Base-by-base conservation (phyloP, 1,284 basidiomycete genomes). In the Ustilago crameri region DNA sequence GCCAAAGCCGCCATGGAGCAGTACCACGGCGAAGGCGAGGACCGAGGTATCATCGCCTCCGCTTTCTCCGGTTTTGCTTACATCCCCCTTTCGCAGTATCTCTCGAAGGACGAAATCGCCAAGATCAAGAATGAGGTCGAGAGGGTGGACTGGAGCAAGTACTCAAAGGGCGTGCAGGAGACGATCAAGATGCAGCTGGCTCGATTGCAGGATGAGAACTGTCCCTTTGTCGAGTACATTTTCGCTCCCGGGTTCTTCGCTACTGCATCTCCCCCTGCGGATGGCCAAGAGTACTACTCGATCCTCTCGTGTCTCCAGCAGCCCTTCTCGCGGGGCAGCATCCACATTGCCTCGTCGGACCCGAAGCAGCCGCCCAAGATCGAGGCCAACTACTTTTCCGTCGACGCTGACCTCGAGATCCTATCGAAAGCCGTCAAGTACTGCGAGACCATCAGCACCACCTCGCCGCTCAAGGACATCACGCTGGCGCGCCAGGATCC, bases 221-320 rank as follows among this genome's bases (percentile, higher is more conserved):
- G 67, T 34, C 70, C 73, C 2, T 72, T 67, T 27, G 57, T 55
- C 30, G 66, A 75, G 57, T 63, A 34, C 50, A 76, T 78, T 45
- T 75, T 73, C 35, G 65, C 87, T 5, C 70, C 74, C 1, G 75
- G 73, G 15, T 79, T 66, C 61, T 76, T 76, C 41, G 66, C 73
- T 5, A 60, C 64, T 5, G 73, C 62, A 10, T 67, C 69, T 0
- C 51, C 73, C 5, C 76, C 76, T 18, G 62, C 62, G 3, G 65
- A 63, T 32, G 62, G 54, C 8, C 62, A 57, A 42, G 69, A 64
- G 24, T 83, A 83, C 68, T 64, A 74, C 56, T 61, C 60, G 9
- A 67, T 76, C 38, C 61, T 78, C 20, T 51, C 64, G 30, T 69
- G 70, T 24, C 60, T 76, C 3, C 66, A 72, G 52, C 75, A 79